Evolutionary conservation across 306 rosid species (phyloP).

Genomic region (Betula pendula): DNA sequence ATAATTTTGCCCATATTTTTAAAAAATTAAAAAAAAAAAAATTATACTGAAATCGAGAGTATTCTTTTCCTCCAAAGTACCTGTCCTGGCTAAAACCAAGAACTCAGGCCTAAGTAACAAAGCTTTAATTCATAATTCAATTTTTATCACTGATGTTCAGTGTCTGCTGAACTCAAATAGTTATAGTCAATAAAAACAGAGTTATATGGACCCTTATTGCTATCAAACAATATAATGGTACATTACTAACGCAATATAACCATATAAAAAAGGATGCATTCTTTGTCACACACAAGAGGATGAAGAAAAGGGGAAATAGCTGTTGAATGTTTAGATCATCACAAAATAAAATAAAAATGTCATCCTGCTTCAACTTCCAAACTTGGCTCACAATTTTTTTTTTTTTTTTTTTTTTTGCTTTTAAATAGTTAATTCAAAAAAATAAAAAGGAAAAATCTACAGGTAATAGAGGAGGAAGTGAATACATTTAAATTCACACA

Average conservation of each 20-base stretch:
- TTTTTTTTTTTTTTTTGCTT: background rate
- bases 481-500: background rate
- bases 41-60: constrained; percentile 18
- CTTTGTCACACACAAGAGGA: background rate
- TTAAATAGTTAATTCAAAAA: background rate
- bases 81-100: constrained; percentile 12
- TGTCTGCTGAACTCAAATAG: background rate
- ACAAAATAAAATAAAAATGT: background rate
- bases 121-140: constrained; percentile 22
- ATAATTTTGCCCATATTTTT: constrained; percentile 13
- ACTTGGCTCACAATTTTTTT: background rate
- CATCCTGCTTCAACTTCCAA: background rate
- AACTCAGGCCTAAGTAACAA: constrained; percentile 12
- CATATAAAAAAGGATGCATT: background rate
- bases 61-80: background rate
- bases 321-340: background rate
- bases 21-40: too few relatives aligned
- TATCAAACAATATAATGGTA: background rate
- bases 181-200: background rate
- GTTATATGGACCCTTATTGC: background rate
- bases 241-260: background rate
- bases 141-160: constrained; percentile 13
- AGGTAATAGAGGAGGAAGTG: background rate
- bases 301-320: background rate
- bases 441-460: background rate